Evolutionary conservation across 805 yeast species (phyloP).

Genomic region (Starmerella vaccinii): DNA sequence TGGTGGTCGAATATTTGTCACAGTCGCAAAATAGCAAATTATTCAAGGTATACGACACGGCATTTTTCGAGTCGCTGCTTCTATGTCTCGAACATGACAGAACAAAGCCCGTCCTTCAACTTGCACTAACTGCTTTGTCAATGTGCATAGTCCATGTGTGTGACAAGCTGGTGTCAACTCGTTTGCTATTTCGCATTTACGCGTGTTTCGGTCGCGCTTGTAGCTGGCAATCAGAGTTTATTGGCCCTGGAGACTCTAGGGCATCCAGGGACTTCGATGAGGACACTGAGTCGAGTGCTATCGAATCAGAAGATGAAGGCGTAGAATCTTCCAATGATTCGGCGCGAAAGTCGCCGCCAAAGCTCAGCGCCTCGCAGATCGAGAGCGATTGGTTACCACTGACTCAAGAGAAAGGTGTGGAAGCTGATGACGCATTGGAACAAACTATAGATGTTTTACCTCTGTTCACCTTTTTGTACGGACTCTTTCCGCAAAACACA

Average conservation of each 20-base stretch:
- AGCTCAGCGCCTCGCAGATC: neutral
- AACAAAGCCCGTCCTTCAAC: constrained; percentile 34
- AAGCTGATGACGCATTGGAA: constrained; percentile 1
- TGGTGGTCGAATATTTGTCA: constrained; percentile 29
- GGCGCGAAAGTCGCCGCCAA: neutral
- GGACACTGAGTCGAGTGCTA: neutral
- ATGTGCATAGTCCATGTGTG: constrained; percentile 41
- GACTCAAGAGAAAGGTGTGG: constrained; percentile 5
- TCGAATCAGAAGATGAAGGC: neutral
- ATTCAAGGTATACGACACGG: constrained; percentile 21
- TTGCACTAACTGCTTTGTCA: constrained; percentile 33
- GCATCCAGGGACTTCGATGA: neutral
- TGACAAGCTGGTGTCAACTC: constrained; percentile 26
- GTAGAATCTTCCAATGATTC: neutral
- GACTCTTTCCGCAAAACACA: constrained; percentile 46
- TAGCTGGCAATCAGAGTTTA: constrained; percentile 30
- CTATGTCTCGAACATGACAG: constrained; percentile 33
- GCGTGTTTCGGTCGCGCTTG: constrained; percentile 38
- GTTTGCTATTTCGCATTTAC: constrained; percentile 34
- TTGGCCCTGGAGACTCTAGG: neutral
- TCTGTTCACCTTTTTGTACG: constrained; percentile 45
- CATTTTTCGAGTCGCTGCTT: constrained; percentile 23
- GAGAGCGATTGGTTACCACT: neutral
- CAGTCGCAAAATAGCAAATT: constrained; percentile 23
- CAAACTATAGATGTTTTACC: constrained; percentile 28